phyloP scores from a whole-genome alignment of 2,329 filamentous ascomycete genomes.

The Fusarium chuoi region DNA sequence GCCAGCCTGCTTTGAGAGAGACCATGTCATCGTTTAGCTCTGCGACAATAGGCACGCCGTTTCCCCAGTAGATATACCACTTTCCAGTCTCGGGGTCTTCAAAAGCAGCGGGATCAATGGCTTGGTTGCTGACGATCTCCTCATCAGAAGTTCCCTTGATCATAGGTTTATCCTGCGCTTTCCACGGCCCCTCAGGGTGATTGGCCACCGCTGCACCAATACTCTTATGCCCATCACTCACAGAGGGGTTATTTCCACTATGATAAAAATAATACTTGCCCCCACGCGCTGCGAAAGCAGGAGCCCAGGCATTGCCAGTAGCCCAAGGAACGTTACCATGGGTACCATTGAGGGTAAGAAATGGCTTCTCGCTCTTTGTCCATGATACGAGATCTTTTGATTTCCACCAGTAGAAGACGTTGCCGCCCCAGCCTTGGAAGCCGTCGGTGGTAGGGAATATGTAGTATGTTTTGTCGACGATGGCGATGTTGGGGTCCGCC shows the following conservation, averaged over 20 bases:
- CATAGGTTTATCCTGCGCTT: constrained; percentile 63
- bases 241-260: constrained; percentile 61
- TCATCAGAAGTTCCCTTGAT: constrained; percentile 58
- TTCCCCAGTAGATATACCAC: constrained; percentile 72
- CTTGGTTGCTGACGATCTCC: constrained; percentile 49
- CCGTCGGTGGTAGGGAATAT: constrained; percentile 61
- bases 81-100: constrained; percentile 66
- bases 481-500: constrained; percentile 59
- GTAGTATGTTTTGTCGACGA: constrained; percentile 57
- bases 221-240: constrained; percentile 61
- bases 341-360: constrained; percentile 58
- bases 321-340: constrained; percentile 70
- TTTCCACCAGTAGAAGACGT: constrained; percentile 60
- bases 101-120: constrained; percentile 72
- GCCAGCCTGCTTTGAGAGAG: constrained; percentile 52
- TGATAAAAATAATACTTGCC: constrained; percentile 75
- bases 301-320: constrained; percentile 73
- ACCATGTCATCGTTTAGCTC: constrained; percentile 59
- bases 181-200: constrained; percentile 69
- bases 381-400: constrained; percentile 56
- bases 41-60: constrained; percentile 54
- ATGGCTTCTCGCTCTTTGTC: constrained; percentile 53
- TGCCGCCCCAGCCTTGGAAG: constrained; percentile 55
- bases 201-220: constrained; percentile 70
- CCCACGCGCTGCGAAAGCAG: constrained; percentile 67